Conservation (phyloP, 441 rosid species). For the Sinapis alba region DNA sequence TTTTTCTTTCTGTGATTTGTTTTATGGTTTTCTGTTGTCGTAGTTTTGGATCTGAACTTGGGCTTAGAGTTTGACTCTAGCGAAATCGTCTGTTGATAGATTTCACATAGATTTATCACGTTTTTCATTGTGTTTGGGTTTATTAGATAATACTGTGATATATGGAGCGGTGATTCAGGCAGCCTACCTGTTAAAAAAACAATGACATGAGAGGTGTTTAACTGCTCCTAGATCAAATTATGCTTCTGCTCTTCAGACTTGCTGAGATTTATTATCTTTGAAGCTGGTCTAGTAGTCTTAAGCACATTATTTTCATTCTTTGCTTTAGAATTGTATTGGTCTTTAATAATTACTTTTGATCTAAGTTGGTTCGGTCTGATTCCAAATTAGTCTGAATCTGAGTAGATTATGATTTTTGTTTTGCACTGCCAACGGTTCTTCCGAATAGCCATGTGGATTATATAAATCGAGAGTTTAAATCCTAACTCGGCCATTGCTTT, state of each 20-base stretch:
- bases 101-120: neutral
- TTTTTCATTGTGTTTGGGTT: neutral
- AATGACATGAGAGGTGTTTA: constrained; percentile 69
- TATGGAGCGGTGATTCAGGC: constrained; percentile 80
- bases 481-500: constrained; percentile 36
- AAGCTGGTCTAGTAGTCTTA: constrained; percentile 85
- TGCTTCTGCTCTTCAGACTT: constrained; percentile 81
- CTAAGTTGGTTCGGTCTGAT: neutral
- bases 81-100: constrained; percentile 35
- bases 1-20: neutral
- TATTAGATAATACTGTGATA: too few relatives aligned
- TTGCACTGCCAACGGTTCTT: too few relatives aligned
- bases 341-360: neutral
- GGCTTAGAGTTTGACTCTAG: constrained; percentile 59
- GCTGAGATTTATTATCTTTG: constrained; percentile 63
- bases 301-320: constrained; percentile 38
- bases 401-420: too few relatives aligned
- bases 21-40: neutral
- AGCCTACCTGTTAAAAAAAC: constrained; percentile 51
- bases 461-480: neutral
- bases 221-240: constrained; percentile 58
- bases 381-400: neutral
- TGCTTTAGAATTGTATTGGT: neutral
- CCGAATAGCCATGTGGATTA: neutral
- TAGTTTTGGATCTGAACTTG: constrained; percentile 3